A percentile compares a stretch with the other conserved stretches of the same genome.
phyloP scores from a whole-genome alignment of 1,284 basidiomycete species.

The Moesziomyces sp. region DNA sequence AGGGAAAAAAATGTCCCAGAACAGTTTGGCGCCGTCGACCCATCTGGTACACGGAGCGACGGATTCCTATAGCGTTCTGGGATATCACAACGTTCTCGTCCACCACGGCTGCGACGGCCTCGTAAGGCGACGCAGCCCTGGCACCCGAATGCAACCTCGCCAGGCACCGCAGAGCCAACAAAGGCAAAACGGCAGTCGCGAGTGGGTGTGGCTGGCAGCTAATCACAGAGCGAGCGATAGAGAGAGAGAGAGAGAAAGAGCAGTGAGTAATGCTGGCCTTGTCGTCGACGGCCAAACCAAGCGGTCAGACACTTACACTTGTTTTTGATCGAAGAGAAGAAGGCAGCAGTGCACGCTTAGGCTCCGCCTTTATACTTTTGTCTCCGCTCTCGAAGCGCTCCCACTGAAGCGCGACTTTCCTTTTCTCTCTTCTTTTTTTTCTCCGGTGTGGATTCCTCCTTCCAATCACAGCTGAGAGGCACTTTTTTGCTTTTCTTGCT shows the following conservation, averaged over 20 bases:
- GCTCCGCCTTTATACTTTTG: constrained; percentile 18
- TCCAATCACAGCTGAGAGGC: constrained; percentile 6
- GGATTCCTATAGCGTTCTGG: constrained; percentile 57
- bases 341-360: constrained; percentile 1
- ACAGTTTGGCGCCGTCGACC: constrained; percentile 48
- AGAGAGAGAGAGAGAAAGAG: neutral
- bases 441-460: neutral
- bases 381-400: neutral
- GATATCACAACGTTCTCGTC: constrained; percentile 58
- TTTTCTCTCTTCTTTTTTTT: neutral
- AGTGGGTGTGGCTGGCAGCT: constrained; percentile 64
- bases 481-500: neutral
- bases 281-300: constrained; percentile 1
- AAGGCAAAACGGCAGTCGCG: constrained; percentile 36
- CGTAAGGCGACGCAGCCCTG: constrained; percentile 27
- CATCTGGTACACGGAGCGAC: constrained; percentile 28
- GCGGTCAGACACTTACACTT: constrained; percentile 54
- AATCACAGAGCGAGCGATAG: neutral
- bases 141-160: constrained; percentile 52
- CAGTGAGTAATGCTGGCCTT: neutral
- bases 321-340: constrained; percentile 61
- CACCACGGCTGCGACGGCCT: constrained; percentile 32
- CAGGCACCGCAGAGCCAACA: constrained; percentile 27
- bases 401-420: constrained; percentile 1
- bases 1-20: constrained; percentile 45